Evolutionary conservation across 2,329 filamentous ascomycete species (phyloP), one percentile per base, ranked within the genome.

Genomic region (Fusarium annulatum): DNA sequence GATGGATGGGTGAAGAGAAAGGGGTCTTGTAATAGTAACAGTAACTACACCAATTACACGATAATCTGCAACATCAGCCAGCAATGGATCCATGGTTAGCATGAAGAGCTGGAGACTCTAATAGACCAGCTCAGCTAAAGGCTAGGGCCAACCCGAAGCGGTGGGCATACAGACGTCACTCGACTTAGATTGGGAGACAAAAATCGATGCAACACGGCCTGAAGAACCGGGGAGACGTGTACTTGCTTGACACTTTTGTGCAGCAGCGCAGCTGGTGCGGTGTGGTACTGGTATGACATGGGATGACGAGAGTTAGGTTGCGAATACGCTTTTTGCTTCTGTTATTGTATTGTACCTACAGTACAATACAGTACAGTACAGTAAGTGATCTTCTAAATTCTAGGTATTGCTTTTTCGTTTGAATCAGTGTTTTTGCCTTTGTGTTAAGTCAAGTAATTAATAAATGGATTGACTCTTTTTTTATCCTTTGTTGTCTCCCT

Each of bases 281-380:
- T 74, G 77, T 78, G 45, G 53, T 33, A 63, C 48, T 78, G 45
- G 53, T 33, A 63, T 60, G 75, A 76, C 72, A 76, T 76, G 72
- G 74, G 64, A 77, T 77, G 76, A 77, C 68, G 64, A 73, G 64
- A 69, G 33, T 30, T 30, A 14, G 49, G 55, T 67, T 60, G 60
- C 62, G 58, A 67, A 61, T 65, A 64, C 63, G 56, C 53, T 57
- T 49, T 61, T 62, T 69, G 39, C 55, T 61, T 46, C 65, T 42
- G n/a, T 48, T 18, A n/a, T 33, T 49, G 46, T 33, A 33, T 12
- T 4, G 28, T 49, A 48, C 26, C 26, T 28, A 28, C 28, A 18
- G 5, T 33, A 51, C 30, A 18, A 2, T 19, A 33, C 18, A 26
- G 11, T 14, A 46, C 46, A 34, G 30, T 34, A 10, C 21, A 23